Evolutionary conservation across 139 green algal genomes (phyloP), one percentile per base, ranked within the genome.

Genomic region (Pedinophyceae sp.): DNA sequence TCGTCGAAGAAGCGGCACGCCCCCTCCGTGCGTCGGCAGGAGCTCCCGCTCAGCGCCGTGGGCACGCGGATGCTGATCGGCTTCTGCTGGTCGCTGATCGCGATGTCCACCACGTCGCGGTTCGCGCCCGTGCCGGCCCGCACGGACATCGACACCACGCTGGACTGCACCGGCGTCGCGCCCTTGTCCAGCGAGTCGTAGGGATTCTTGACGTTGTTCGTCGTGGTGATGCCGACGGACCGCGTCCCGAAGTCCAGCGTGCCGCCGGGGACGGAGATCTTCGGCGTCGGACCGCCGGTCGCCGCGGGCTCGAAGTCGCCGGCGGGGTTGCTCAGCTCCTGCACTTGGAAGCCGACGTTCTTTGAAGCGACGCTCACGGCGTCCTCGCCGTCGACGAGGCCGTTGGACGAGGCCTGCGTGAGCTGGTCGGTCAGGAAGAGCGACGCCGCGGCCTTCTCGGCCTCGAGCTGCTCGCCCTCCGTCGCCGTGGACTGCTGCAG

Each of bases 1-100:
- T 57, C 55, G 29, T 68, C 54, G 39, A 30, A 68, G 54, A 52
- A 68, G 15, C 61, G 45, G 48, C 61, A 68, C 3, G 34, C 48
- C 3, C 45, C 47, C 18, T 29, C 19, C 7, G 48, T 56, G 27
- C 41, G 50, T 16, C 61, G 54, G 27, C 61, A 68, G 2, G 61
- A 29, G 6, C 24, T 49, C 24, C 27, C 61, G 27, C 19, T 26
- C 4, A 62, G 18, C 22, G 38, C 46, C 30, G 60, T 16, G 7
- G 52, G 59, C 15, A 60, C 56, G 13, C 29, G 58, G 39, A 60
- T 48, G 4, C 39, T 26, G 25, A 60, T 55, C 5, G 41, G 51
- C 27, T 16, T 25, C 26, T 41, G 15, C 22, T 53, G 22, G 43
- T 50, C 25, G 43, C 10, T 54, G 30, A 48, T 39, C 5, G n/a